Percentiles rank a stretch among this genome's conserved stretches.
These are phyloP conservation scores for Colletotrichum sp. DNA, from an alignment of 2,329 filamentous ascomycete species.

Conservation along the genomic window DNA sequence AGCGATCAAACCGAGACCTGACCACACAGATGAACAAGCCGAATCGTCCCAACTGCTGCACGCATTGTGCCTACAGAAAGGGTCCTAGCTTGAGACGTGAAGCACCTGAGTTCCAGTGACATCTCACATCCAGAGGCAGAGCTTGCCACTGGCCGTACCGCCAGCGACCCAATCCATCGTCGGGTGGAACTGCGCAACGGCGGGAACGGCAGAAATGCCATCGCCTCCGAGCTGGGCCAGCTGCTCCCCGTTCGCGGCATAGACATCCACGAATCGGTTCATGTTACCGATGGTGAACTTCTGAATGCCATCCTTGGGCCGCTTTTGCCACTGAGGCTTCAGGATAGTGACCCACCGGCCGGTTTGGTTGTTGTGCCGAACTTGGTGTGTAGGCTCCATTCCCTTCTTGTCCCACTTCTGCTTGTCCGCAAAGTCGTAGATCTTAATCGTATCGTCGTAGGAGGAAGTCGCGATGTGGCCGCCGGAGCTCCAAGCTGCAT, in stretches of 20 bases:
- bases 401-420: conserved; percentile 62
- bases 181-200: conserved; percentile 90
- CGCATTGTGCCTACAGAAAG: too few relatives aligned
- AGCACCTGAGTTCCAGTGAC: too few relatives aligned
- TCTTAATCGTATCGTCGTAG: conserved; percentile 95
- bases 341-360: conserved; percentile 88
- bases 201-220: conserved; percentile 91
- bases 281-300: conserved; percentile 96
- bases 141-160: conserved; percentile 88
- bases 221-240: conserved; percentile 88
- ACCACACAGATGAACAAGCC: neutral
- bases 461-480: conserved; percentile 90
- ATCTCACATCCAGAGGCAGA: conserved; percentile 86
- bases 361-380: conserved; percentile 88
- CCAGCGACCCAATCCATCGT: conserved; percentile 90
- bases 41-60: too few relatives aligned
- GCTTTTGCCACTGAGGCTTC: conserved; percentile 87
- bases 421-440: conserved; percentile 78
- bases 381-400: conserved; percentile 70
- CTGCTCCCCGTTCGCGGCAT: conserved; percentile 81
- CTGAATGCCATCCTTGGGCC: conserved; percentile 78
- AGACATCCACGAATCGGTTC: conserved; percentile 96
- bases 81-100: too few relatives aligned
- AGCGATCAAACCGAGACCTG: neutral
- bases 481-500: conserved; percentile 85